Evolutionary conservation across 306 rosid species (phyloP).

Genomic region (Rosa lucieae): DNA sequence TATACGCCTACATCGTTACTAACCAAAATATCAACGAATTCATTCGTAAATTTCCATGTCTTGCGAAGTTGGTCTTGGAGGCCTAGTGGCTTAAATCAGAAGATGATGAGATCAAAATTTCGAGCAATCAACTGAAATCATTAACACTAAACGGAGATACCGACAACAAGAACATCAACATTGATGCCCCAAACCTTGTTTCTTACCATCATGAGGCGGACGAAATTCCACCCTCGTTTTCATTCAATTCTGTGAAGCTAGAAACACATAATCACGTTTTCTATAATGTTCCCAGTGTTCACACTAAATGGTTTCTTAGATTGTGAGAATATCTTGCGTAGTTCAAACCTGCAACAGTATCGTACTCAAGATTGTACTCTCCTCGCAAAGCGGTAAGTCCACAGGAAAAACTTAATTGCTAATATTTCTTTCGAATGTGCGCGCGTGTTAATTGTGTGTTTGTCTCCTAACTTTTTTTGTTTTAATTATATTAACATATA

Average conservation of each 20-base stretch:
- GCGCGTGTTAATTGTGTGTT: not conserved
- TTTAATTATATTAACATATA: not conserved
- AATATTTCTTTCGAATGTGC: not conserved
- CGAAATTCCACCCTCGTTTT: not conserved
- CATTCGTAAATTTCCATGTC: not conserved
- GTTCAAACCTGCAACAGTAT: not conserved
- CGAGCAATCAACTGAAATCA: not conserved
- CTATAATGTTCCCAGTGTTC: not conserved
- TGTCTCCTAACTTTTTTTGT: not conserved
- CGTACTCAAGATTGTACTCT: not conserved
- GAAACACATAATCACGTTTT: not conserved
- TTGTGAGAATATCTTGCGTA: not conserved
- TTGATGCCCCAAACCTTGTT: not conserved
- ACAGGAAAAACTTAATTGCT: not conserved
- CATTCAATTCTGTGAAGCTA: not conserved
- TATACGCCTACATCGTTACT: not conserved
- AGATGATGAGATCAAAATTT: not conserved
- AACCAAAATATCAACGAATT: not conserved
- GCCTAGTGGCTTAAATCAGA: not conserved
- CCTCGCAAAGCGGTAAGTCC: not conserved
- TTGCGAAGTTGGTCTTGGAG: not conserved
- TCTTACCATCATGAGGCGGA: not conserved
- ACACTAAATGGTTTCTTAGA: not conserved
- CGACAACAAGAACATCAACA: not conserved
- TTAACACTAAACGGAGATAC: not conserved